Conservation (phyloP, 768 basidiomycete genomes). For the Cyathus striatus region DNA sequence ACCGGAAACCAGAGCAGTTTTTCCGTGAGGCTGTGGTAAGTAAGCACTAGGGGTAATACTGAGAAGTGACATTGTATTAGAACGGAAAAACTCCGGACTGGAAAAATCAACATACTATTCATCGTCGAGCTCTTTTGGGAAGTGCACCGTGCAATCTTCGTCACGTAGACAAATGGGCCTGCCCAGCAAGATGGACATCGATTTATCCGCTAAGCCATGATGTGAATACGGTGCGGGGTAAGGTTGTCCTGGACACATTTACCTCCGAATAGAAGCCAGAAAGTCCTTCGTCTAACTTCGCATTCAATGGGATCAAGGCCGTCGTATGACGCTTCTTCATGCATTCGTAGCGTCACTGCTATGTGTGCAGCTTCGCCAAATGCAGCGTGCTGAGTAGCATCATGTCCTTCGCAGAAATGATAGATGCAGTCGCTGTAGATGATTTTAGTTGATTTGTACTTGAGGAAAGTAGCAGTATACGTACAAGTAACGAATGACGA, state of each 20-base stretch:
- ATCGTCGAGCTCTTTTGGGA: constrained; percentile 85
- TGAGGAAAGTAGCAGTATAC: constrained; percentile 18
- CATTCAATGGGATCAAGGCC: constrained; percentile 83
- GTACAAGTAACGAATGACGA: constrained; percentile 87
- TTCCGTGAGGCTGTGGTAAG: constrained; percentile 82
- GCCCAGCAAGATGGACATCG: constrained; percentile 80
- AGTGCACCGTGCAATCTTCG: constrained; percentile 87
- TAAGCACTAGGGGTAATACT: constrained; percentile 85
- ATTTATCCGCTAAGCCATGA: constrained; percentile 67
- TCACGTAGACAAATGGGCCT: constrained; percentile 83
- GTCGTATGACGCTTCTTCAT: constrained; percentile 82
- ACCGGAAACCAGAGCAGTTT: constrained; percentile 83
- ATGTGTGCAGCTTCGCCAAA: constrained; percentile 86
- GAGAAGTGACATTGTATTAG: constrained; percentile 12
- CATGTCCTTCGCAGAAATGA: constrained; percentile 86
- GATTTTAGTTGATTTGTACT: no score
- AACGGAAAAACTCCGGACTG: constrained; percentile 24
- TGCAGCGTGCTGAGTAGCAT: constrained; percentile 82
- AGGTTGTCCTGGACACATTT: constrained; percentile 14
- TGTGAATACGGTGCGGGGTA: neutral
- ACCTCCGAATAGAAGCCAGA: constrained; percentile 91
- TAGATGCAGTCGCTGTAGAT: constrained; percentile 68
- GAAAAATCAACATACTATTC: constrained; percentile 63
- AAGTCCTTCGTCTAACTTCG: constrained; percentile 79
- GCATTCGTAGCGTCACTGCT: constrained; percentile 77